These are phyloP conservation scores for Phytophthora fragariaefolia DNA, from an alignment of 352 stramenopile genomes.

Conservation along the genomic window DNA sequence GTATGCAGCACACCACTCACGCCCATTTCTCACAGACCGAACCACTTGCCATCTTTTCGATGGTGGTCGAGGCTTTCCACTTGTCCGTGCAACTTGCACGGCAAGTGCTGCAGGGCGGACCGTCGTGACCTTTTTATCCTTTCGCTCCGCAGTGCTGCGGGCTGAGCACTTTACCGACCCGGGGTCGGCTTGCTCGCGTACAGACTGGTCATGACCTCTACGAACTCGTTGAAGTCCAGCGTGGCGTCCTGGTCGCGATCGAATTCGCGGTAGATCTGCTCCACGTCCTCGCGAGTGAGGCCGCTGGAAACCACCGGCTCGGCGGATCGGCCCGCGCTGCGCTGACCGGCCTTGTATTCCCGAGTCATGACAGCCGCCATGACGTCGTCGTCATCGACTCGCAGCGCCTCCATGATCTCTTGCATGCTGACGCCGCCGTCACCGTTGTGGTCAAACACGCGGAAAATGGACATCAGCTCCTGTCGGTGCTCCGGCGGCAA, in stretches of 20 bases:
- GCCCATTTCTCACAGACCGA: neutral
- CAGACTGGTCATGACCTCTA: conserved; percentile 59
- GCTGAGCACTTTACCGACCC: neutral
- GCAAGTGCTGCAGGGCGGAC: conserved; percentile 25
- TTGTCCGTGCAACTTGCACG: too few species aligned
- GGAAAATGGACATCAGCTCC: conserved; percentile 71
- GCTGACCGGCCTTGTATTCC: conserved; percentile 34
- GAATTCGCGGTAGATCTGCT: conserved; percentile 62
- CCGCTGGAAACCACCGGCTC: conserved; percentile 37
- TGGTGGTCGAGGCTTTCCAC: conserved; percentile 22
- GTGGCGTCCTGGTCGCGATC: conserved; percentile 56
- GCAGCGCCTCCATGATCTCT: conserved; percentile 77
- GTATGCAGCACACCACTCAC: too few species aligned
- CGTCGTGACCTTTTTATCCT: conserved; percentile 21
- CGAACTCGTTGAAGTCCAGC: conserved; percentile 78
- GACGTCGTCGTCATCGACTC: conserved; percentile 71
- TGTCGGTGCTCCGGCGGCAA: conserved; percentile 44
- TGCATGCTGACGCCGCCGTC: conserved; percentile 71
- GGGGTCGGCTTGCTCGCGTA: conserved; percentile 37
- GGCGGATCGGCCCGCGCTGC: neutral
- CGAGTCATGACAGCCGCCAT: conserved; percentile 49
- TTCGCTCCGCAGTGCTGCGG: neutral
- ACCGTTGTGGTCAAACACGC: conserved; percentile 72
- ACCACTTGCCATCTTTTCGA: conserved; percentile 15
- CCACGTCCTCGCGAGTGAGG: conserved; percentile 66